Evolutionary conservation across 805 yeast genomes (phyloP).

Genomic region (Candida morakotiae): DNA sequence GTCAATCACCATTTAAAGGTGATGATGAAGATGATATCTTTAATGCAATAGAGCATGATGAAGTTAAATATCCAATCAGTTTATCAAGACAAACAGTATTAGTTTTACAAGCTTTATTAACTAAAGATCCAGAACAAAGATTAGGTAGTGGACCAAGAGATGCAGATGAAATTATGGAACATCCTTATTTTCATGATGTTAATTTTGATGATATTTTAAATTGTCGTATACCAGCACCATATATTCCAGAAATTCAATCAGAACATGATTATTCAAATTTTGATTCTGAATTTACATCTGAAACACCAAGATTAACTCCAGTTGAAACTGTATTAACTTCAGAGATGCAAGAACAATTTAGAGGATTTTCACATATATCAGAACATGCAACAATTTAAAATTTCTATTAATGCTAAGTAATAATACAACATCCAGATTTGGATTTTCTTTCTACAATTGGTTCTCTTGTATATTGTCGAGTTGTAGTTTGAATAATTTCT

Average conservation of each 20-base stretch:
- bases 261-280: conserved; percentile 91
- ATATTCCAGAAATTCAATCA: conserved; percentile 77
- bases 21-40: conserved; percentile 96
- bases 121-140: conserved; percentile 82
- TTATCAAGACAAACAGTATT: conserved; percentile 97
- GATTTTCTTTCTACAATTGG: neutral
- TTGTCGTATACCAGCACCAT: conserved; percentile 79
- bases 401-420: conserved; percentile 9
- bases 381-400: conserved; percentile 45
- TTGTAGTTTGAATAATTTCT: no score
- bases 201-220: conserved; percentile 81
- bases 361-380: conserved; percentile 90
- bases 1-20: conserved; percentile 96
- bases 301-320: conserved; percentile 92
- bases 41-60: conserved; percentile 94
- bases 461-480: conserved; percentile 5
- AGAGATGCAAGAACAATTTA: conserved; percentile 90
- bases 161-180: conserved; percentile 92
- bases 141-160: conserved; percentile 85
- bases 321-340: conserved; percentile 83
- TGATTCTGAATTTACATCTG: conserved; percentile 92
- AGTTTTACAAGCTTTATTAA: conserved; percentile 82
- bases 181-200: conserved; percentile 87
- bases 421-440: conserved; percentile 16
- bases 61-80: conserved; percentile 92